Evolutionary conservation across 1,284 basidiomycete genomes (phyloP).

Genomic region (Rhodotorula sp.): DNA sequence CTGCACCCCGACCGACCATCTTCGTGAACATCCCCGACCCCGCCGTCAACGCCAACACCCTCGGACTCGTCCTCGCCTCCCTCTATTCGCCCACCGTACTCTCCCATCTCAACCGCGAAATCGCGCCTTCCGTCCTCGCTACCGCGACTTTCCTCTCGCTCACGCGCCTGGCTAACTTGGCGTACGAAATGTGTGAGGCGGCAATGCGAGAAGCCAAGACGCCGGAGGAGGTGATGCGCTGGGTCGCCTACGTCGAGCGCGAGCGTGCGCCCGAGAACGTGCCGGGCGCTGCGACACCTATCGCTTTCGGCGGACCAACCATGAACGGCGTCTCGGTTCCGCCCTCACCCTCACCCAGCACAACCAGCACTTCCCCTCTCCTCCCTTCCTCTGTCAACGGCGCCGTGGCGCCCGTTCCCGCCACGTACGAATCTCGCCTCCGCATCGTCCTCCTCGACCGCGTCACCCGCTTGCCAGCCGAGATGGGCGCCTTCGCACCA

Average conservation of each 20-base stretch:
- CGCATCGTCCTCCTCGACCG: constrained; percentile 4
- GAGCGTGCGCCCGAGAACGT: neutral
- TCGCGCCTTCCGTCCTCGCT: constrained; percentile 9
- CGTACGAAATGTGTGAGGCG: constrained; percentile 9
- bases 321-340: neutral
- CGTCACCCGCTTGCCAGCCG: constrained; percentile 10
- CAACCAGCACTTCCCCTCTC: neutral
- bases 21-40: constrained; percentile 14
- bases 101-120: neutral
- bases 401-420: neutral
- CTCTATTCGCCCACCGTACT: constrained; percentile 30
- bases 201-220: neutral
- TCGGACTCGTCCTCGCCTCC: constrained; percentile 24
- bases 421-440: constrained; percentile 2
- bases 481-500: constrained; percentile 18
- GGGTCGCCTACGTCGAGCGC: constrained; percentile 15
- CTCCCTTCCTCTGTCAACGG: neutral
- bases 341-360: neutral
- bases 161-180: constrained; percentile 3
- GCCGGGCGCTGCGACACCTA: neutral
- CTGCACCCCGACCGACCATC: constrained; percentile 2
- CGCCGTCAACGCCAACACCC: constrained; percentile 6
- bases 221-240: constrained; percentile 1
- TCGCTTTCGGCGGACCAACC: neutral
- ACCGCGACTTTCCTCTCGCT: constrained; percentile 20